phyloP scores from a whole-genome alignment of 305 asterid species.

The Rubia peregrina region DNA sequence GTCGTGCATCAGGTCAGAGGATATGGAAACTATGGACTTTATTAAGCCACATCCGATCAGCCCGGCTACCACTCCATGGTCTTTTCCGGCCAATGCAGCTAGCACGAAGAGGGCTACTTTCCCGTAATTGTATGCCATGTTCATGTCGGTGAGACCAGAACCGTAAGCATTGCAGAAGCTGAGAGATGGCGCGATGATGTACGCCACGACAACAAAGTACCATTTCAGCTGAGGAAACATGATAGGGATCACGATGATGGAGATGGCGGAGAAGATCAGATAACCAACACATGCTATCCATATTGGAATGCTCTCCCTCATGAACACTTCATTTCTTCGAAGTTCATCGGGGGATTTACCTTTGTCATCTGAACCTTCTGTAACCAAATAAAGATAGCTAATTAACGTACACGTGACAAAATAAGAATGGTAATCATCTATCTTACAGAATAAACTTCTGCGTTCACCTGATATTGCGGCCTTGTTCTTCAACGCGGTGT shows the following conservation, averaged over 20 bases:
- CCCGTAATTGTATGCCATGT: conserved; percentile 88
- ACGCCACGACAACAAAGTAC: conserved; percentile 64
- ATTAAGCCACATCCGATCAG: conserved; percentile 74
- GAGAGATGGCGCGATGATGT: conserved; percentile 64
- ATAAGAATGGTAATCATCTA: neutral
- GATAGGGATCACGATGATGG: conserved; percentile 60
- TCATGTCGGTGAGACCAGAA: conserved; percentile 80
- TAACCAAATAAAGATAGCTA: neutral
- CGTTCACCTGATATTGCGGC: conserved; percentile 14
- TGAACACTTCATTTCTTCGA: conserved; percentile 51
- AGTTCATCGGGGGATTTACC: conserved; percentile 30
- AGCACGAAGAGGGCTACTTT: conserved; percentile 79
- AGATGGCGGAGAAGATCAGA: conserved; percentile 45
- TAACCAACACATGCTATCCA: conserved; percentile 75
- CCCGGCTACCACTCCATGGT: conserved; percentile 79
- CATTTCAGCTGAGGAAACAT: conserved; percentile 84
- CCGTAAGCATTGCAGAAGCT: conserved; percentile 96
- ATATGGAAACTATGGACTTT: conserved; percentile 62
- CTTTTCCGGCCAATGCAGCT: conserved; percentile 52
- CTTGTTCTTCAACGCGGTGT: conserved; percentile 37
- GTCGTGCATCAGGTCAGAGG: conserved; percentile 88
- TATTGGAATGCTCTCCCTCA: conserved; percentile 66
- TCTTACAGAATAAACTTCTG: neutral
- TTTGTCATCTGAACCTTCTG: conserved; percentile 35
- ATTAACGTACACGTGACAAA: neutral